phyloP scores from a whole-genome alignment of 805 yeast species.

The Yamadazyma scolyti region DNA sequence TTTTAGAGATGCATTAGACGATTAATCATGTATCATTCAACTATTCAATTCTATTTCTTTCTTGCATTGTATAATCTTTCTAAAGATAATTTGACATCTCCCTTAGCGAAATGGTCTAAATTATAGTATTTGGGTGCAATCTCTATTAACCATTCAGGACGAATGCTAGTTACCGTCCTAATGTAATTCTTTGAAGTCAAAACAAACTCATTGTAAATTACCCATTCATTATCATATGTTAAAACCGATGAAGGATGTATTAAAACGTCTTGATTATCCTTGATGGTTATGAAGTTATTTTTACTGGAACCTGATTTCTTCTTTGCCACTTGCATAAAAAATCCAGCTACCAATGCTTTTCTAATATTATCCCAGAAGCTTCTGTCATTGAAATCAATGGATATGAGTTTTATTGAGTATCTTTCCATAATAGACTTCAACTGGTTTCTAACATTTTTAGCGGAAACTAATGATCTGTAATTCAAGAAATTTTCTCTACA shows the following conservation, averaged over 20 bases:
- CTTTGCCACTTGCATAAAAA: constrained; percentile 98
- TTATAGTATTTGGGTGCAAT: constrained; percentile 72
- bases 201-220: constrained; percentile 92
- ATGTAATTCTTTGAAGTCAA: constrained; percentile 90
- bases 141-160: constrained; percentile 90
- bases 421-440: constrained; percentile 79
- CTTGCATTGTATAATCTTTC: constrained; percentile 43
- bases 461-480: constrained; percentile 77
- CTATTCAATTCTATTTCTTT: too few relatives aligned
- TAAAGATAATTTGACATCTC: constrained; percentile 68
- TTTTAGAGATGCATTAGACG: too few relatives aligned
- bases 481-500: constrained; percentile 87
- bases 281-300: constrained; percentile 76
- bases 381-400: constrained; percentile 59
- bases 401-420: constrained; percentile 66
- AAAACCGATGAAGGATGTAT: constrained; percentile 92
- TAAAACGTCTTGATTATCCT: constrained; percentile 93
- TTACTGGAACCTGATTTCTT: constrained; percentile 61
- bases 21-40: too few relatives aligned
- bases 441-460: constrained; percentile 84
- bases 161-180: constrained; percentile 86
- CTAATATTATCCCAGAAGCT: constrained; percentile 73
- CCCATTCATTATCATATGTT: constrained; percentile 89
- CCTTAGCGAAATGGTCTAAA: constrained; percentile 57
- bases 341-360: constrained; percentile 86